Evolutionary conservation across 306 rosid genomes (phyloP).

Genomic region (Trifolium subterraneum): DNA sequence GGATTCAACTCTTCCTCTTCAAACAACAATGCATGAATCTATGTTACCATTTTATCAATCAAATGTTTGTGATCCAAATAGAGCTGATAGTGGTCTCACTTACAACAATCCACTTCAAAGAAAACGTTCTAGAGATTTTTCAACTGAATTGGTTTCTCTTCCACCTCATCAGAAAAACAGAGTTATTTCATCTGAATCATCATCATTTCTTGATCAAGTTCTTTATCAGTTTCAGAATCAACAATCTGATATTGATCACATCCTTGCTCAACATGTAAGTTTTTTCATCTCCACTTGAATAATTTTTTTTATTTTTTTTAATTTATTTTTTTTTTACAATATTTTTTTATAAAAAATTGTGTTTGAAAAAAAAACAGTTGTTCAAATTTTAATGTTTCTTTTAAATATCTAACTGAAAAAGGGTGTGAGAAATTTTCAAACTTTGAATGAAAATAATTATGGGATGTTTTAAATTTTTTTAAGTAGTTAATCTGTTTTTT

Average conservation of each 20-base stretch:
- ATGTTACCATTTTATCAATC: constrained; percentile 51
- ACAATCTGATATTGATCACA: constrained; percentile 41
- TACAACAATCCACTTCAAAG: constrained; percentile 46
- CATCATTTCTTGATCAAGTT: constrained; percentile 32
- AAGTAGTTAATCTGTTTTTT: not conserved
- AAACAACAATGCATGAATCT: constrained; percentile 50
- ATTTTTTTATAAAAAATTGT: not conserved
- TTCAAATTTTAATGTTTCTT: not conserved
- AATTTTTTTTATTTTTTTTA: not conserved
- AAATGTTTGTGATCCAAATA: constrained; percentile 52
- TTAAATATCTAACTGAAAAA: constrained; percentile 11
- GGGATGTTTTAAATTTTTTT: constrained; percentile 1
- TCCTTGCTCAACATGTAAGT: constrained; percentile 50
- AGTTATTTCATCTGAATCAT: constrained; percentile 16
- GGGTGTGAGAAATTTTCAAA: constrained; percentile 31
- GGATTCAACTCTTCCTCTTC: constrained; percentile 50
- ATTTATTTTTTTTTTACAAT: not conserved
- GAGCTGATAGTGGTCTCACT: constrained; percentile 72
- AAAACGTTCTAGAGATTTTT: constrained; percentile 49
- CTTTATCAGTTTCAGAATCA: constrained; percentile 47
- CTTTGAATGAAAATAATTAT: constrained; percentile 4
- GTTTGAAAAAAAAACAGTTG: constrained; percentile 1
- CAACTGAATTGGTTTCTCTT: constrained; percentile 45
- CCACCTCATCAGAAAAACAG: constrained; percentile 43
- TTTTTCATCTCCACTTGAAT: not conserved